Evolutionary conservation across 306 rosid genomes (phyloP), one percentile per base, ranked within the genome.

Genomic region (Boehmeria nivea): DNA sequence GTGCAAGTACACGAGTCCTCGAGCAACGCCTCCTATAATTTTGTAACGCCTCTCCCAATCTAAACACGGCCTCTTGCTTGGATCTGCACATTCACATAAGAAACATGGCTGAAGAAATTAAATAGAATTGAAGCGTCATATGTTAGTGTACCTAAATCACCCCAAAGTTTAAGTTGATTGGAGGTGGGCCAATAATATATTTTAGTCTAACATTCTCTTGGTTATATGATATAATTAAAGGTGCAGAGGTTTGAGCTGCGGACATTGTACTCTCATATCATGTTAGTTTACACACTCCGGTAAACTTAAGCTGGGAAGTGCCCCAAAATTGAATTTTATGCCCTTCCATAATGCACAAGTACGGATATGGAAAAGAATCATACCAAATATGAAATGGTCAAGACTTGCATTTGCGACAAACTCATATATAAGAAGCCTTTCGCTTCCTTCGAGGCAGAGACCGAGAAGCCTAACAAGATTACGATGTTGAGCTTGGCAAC

Each of bases 1-100:
- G n/a, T 79, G 89, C 4, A 79, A 51, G 38, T 83, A 83, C 19
- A 59, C 48, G 13, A 76, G 26, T 13, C 83, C 79, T 34, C 59
- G 56, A 22, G 71, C 83, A 36, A 79, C 57, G 1, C 81, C 79
- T 39, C 12, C 38, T 0, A 76, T 71, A 6, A 76, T 79, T 21
- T 54, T 68, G 17, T 54, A 59, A 1, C 77, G 68, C 21, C 19
- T 63, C 15, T 19, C 8, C 85, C 89, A 79, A 31, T 70, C 53
- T 25, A 82, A 21, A 21, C 46, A 10, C 8, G 47, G 42, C 1
- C 57, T 59, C 17, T 53, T 70, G 4, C 18, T 3, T 3, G 59
- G 17, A 33, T 76, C 83, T 80, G 1, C 10, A 14, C 4, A 40
- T 3, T 31, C 9, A 31, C 36, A 10, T 31, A 10, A 31, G 36